Conservation (phyloP, 2,329 filamentous ascomycete genomes). For the Cryphonectria parasitica region DNA sequence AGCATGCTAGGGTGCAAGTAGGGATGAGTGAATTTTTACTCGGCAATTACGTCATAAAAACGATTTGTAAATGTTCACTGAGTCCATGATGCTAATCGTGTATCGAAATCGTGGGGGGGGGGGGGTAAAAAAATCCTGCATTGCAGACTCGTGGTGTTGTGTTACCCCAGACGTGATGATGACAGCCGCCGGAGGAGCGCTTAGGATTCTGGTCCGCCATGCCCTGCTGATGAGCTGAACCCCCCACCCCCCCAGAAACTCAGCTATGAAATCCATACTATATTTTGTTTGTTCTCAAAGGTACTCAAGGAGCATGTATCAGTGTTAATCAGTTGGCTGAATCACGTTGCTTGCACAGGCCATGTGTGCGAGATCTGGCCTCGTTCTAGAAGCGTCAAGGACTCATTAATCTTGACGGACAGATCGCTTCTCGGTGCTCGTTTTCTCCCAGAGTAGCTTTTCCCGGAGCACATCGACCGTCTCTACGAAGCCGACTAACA, state of each 20-base stretch:
- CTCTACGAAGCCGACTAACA: constrained; percentile 28
- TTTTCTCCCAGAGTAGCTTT: constrained; percentile 24
- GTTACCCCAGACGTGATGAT: neutral
- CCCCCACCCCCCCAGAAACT: neutral
- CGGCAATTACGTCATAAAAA: neutral
- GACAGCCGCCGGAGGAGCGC: neutral
- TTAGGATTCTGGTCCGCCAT: neutral
- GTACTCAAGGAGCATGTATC: neutral
- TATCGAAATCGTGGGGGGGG: neutral
- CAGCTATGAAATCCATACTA: neutral
- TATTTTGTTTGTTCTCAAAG: too few relatives aligned
- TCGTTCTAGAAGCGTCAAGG: neutral
- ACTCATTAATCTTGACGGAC: neutral
- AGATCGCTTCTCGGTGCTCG: constrained; percentile 6
- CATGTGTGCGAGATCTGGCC: neutral
- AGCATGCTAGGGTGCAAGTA: neutral
- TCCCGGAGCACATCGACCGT: constrained; percentile 26
- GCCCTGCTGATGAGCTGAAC: neutral
- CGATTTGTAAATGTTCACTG: neutral
- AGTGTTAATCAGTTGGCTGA: neutral
- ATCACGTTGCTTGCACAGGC: neutral
- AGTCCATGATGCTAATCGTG: neutral
- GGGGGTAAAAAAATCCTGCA: too few relatives aligned
- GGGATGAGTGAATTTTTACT: neutral
- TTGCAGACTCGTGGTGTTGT: neutral